phyloP scores from a whole-genome alignment of 441 rosid genomes.

The Rhodomyrtus psidioides region DNA sequence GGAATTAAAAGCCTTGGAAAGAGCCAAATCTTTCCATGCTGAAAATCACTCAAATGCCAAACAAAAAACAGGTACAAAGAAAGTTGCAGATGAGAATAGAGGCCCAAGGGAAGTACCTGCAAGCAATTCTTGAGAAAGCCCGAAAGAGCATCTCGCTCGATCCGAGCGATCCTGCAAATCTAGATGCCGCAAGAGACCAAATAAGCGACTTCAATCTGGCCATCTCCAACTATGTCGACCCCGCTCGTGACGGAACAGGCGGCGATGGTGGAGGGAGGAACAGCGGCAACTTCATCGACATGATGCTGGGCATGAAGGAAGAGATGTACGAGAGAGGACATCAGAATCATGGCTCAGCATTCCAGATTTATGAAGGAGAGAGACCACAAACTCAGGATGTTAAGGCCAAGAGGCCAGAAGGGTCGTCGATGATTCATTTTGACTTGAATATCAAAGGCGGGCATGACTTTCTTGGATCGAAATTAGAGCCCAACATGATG shows the following conservation, averaged over 20 bases:
- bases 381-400: slow-evolving; percentile 7
- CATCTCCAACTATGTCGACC: slow-evolving; percentile 26
- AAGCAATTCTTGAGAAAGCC: slow-evolving; percentile 51
- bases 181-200: slow-evolving; percentile 20
- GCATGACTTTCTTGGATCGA: slow-evolving; percentile 31
- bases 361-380: slow-evolving; percentile 11
- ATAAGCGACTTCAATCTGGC: slow-evolving; percentile 38
- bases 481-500: slow-evolving; percentile 27
- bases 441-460: slow-evolving; percentile 48
- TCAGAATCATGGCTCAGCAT: slow-evolving; percentile 1
- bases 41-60: neutral
- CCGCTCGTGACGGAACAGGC: slow-evolving; percentile 14
- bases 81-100: slow-evolving; percentile 63
- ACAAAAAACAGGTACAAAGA: slow-evolving; percentile 37
- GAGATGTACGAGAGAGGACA: neutral
- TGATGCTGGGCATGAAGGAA: slow-evolving; percentile 2
- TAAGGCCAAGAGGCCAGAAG: slow-evolving; percentile 24
- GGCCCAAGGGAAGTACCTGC: slow-evolving; percentile 59
- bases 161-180: slow-evolving; percentile 12
- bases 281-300: neutral
- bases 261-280: slow-evolving; percentile 13
- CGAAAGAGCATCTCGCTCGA: slow-evolving; percentile 41
- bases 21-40: neutral
- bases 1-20: neutral
- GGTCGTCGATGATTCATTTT: slow-evolving; percentile 19